Evolutionary conservation across 768 basidiomycete species (phyloP).

Genomic region (Serendipita indica): DNA sequence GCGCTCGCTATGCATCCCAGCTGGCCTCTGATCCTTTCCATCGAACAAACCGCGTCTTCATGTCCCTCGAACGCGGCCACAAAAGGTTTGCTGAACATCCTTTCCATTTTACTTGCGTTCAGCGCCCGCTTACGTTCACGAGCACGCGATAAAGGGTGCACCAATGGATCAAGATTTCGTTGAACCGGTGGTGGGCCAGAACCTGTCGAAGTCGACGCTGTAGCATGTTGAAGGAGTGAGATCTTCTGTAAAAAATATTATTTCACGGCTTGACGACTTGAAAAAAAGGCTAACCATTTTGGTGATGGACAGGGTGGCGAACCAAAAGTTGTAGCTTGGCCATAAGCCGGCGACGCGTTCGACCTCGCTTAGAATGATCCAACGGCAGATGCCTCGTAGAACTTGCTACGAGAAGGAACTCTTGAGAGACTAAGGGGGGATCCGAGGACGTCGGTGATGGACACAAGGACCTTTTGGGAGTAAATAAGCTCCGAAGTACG

Average conservation of each 20-base stretch:
- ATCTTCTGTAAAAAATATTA: slow-evolving; percentile 61
- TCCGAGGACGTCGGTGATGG: no score
- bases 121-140: slow-evolving; percentile 87
- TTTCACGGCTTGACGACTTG: no score
- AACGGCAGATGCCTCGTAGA: no score
- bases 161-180: slow-evolving; percentile 84
- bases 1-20: slow-evolving; percentile 75
- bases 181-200: slow-evolving; percentile 81
- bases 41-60: slow-evolving; percentile 80
- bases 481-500: no score
- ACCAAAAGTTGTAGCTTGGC: no score
- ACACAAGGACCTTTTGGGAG: no score
- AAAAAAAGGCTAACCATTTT: no score
- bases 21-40: slow-evolving; percentile 57
- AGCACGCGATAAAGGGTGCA: slow-evolving; percentile 88
- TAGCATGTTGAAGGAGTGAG: slow-evolving; percentile 73
- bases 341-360: no score
- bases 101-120: slow-evolving; percentile 92
- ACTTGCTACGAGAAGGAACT: no score
- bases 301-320: no score
- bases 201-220: slow-evolving; percentile 48
- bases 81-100: slow-evolving; percentile 97
- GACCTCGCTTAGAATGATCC: no score
- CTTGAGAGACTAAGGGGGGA: no score
- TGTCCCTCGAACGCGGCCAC: slow-evolving; percentile 83